Conservation (phyloP, 2,329 filamentous ascomycete genomes). For the Blastomyces gilchristii region DNA sequence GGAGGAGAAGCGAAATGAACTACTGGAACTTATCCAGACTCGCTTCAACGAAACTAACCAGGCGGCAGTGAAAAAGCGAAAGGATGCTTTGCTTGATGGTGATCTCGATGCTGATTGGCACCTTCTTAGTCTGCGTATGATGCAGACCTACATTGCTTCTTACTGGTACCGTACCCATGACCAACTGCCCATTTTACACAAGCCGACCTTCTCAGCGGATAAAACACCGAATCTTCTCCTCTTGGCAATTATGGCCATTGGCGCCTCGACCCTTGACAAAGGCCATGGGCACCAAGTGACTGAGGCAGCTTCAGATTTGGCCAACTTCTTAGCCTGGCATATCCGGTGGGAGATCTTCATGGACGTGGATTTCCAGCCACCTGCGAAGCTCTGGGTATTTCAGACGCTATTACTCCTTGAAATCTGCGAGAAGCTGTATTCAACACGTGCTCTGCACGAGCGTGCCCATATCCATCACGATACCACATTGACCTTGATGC, state of each 20-base stretch:
- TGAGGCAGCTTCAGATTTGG: conserved; percentile 66
- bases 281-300: conserved; percentile 64
- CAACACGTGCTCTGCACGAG: conserved; percentile 82
- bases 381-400: conserved; percentile 92
- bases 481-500: conserved; percentile 90
- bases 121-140: conserved; percentile 77
- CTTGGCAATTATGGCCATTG: conserved; percentile 83
- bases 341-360: conserved; percentile 95
- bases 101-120: conserved; percentile 55
- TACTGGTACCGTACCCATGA: conserved; percentile 95
- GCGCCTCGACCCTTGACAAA: conserved; percentile 79
- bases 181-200: conserved; percentile 87
- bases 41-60: conserved; percentile 74
- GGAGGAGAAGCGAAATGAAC: conserved; percentile 73
- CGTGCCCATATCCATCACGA: conserved; percentile 94
- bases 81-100: conserved; percentile 68
- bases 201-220: conserved; percentile 83
- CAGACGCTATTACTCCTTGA: conserved; percentile 82
- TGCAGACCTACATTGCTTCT: conserved; percentile 85
- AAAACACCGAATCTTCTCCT: conserved; percentile 75
- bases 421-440: conserved; percentile 96
- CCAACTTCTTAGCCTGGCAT: conserved; percentile 86
- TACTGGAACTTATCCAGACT: conserved; percentile 70
- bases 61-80: conserved; percentile 60
- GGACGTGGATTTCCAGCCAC: conserved; percentile 77